Evolutionary conservation across 106 monocot genomes (phyloP).

Genomic region (Gastrodia elata): DNA sequence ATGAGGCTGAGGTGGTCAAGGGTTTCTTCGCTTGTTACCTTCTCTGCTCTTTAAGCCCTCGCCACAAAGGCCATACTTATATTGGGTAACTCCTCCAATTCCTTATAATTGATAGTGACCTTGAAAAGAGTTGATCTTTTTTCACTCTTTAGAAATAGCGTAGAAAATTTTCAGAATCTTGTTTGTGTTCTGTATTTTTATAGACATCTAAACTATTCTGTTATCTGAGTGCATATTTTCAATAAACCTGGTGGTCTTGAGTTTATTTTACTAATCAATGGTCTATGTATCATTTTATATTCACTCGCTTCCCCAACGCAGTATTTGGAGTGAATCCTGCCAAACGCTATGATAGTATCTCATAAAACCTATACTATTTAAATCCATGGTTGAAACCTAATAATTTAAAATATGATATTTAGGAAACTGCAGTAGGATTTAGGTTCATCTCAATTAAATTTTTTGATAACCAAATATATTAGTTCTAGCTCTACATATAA

Average conservation of each 20-base stretch:
- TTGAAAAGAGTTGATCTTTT: background rate
- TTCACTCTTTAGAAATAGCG: background rate
- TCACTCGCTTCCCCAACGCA: background rate
- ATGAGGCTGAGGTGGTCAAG: slow-evolving; percentile 5
- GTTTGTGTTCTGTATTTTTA: background rate
- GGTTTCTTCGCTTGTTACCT: slow-evolving; percentile 84
- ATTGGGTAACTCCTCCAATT: slow-evolving; percentile 39
- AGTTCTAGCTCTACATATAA: too few species aligned
- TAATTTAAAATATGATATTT: too few species aligned
- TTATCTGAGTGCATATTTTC: background rate
- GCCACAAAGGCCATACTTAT: slow-evolving; percentile 64
- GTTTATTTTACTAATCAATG: background rate
- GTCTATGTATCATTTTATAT: background rate
- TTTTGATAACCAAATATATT: too few species aligned
- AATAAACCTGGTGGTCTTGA: background rate
- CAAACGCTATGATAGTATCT: background rate
- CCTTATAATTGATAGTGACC: background rate
- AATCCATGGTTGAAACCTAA: background rate
- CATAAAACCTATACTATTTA: background rate
- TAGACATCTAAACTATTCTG: background rate
- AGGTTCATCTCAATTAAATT: too few species aligned
- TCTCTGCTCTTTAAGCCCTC: slow-evolving; percentile 71
- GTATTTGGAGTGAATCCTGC: background rate
- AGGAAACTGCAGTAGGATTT: too few species aligned
- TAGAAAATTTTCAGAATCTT: background rate